These are phyloP conservation scores for Leccinum olivaceopallidum DNA, from an alignment of 768 basidiomycete genomes.

Conservation along the genomic window DNA sequence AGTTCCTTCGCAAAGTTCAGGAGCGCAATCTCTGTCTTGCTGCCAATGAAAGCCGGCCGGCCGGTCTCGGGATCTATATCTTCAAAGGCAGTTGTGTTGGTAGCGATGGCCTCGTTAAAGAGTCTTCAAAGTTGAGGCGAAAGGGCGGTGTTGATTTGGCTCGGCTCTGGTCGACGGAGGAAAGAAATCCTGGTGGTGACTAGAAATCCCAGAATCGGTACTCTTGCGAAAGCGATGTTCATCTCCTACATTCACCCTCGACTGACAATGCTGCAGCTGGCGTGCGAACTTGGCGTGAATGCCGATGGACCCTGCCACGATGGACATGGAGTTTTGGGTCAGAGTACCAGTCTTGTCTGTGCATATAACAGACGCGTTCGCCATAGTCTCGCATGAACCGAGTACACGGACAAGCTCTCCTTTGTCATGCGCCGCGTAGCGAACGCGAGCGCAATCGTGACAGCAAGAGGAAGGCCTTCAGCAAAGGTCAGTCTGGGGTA, in stretches of 20 bases:
- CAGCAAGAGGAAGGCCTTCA: slow-evolving; percentile 88
- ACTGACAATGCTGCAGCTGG: slow-evolving; percentile 66
- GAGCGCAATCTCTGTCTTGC: slow-evolving; percentile 94
- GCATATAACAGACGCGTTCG: slow-evolving; percentile 93
- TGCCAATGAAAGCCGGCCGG: slow-evolving; percentile 72
- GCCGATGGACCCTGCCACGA: slow-evolving; percentile 94
- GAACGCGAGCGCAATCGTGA: slow-evolving; percentile 94
- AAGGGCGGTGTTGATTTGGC: slow-evolving; percentile 62
- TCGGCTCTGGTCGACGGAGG: slow-evolving; percentile 85
- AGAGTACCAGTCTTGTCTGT: slow-evolving; percentile 98
- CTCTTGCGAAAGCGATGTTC: slow-evolving; percentile 35
- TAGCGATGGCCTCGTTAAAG: slow-evolving; percentile 82
- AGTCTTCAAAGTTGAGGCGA: slow-evolving; percentile 59
- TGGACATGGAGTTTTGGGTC: slow-evolving; percentile 93
- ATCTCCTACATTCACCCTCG: slow-evolving; percentile 71
- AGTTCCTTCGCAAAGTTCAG: slow-evolving; percentile 82
- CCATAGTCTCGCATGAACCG: slow-evolving; percentile 98
- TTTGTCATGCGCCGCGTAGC: slow-evolving; percentile 98
- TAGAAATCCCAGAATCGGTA: slow-evolving; percentile 33
- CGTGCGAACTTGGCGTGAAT: slow-evolving; percentile 94
- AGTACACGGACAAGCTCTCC: slow-evolving; percentile 93
- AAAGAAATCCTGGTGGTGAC: slow-evolving; percentile 73
- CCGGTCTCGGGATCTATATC: slow-evolving; percentile 65
- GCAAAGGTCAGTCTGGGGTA: slow-evolving; percentile 50
- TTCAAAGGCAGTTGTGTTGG: slow-evolving; percentile 96